Base-by-base conservation (phyloP, 208 protist species). In the Trypanosoma vivax region DNA sequence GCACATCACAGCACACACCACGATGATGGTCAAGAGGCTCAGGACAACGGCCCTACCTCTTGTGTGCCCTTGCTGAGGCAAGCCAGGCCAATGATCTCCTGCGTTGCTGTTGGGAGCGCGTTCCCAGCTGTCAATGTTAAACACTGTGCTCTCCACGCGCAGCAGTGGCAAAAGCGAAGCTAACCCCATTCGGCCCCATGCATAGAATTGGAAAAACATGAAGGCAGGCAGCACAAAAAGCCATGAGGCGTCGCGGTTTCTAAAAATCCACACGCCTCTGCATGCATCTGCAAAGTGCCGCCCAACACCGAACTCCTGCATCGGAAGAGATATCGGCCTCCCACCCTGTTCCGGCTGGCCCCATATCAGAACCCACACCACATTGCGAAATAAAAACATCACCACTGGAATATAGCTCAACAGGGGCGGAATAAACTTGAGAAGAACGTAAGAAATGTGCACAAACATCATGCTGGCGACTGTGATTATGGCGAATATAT, bases 321-420 rank as follows among this genome's bases (percentile, higher is more conserved):
- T 37, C 5, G 7, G 27, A 11, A 51, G 25, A 13, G 41, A 28
- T 16, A 51, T 16, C n/a, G 33, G 43, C 55, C 54, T 53, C 37
- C 78, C 70, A 19, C 68, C 67, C 53, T 88, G 84, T 31, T 62
- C 55, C 0, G 75, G 84, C 19, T 56, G 56, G 18, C 70, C 61
- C 50, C 51, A n/a, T 39, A 84, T 51, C 25, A 63, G 31, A 30
- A 70, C 66, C 61, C 68, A 87, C 28, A 76, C 11, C 11, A 73
- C 30, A 48, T 92, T 92, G 40, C 73, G 73, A 47, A 85, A 83
- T 21, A 87, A 76, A 69, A 76, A 88, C 5, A 71, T 7, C 11
- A 57, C 62, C 13, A 77, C 72, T 1, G 63, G 49, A 1, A 80
- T 31, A 58, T 78, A 73, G 51, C 65, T 78, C 21, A 79, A 28